Percentiles rank a stretch among this genome's conserved stretches.
phyloP scores from a whole-genome alignment of 2,329 filamentous ascomycete genomes.

The Talaromyces sp. region DNA sequence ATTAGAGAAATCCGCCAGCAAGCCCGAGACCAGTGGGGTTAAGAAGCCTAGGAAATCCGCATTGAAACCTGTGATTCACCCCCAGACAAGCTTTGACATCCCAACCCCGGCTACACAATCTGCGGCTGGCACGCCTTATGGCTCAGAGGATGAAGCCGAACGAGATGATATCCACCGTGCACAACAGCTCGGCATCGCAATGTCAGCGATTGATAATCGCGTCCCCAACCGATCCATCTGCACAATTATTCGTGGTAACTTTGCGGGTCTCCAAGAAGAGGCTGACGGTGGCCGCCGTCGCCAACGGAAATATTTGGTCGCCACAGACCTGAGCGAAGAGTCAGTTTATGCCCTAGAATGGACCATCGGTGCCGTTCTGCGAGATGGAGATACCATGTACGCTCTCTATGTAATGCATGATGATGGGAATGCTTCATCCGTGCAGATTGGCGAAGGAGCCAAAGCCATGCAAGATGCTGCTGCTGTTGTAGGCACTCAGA shows the following conservation, averaged over 20 bases:
- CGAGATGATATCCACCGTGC: constrained; percentile 83
- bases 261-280: constrained; percentile 69
- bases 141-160: constrained; percentile 85
- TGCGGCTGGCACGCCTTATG: constrained; percentile 63
- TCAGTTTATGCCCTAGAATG: constrained; percentile 94
- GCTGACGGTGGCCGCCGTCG: constrained; percentile 77
- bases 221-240: constrained; percentile 81
- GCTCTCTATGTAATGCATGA: constrained; percentile 94
- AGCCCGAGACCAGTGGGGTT: constrained; percentile 43
- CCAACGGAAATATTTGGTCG: constrained; percentile 89
- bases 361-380: constrained; percentile 92
- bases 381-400: constrained; percentile 91
- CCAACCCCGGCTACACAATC: constrained; percentile 59
- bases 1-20: constrained; percentile 12
- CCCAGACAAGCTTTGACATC: constrained; percentile 78
- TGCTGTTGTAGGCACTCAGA: constrained; percentile 62
- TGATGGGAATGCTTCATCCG: constrained; percentile 55
- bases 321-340: constrained; percentile 91
- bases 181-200: constrained; percentile 78
- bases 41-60: constrained; percentile 36
- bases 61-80: constrained; percentile 66
- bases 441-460: constrained; percentile 69
- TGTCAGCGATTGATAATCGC: constrained; percentile 74
- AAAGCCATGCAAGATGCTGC: constrained; percentile 77
- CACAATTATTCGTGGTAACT: constrained; percentile 89